Percentiles rank a stretch among this genome's conserved stretches.
Evolutionary conservation across 306 rosid species (phyloP).

Genomic region (Neltuma alba): DNA sequence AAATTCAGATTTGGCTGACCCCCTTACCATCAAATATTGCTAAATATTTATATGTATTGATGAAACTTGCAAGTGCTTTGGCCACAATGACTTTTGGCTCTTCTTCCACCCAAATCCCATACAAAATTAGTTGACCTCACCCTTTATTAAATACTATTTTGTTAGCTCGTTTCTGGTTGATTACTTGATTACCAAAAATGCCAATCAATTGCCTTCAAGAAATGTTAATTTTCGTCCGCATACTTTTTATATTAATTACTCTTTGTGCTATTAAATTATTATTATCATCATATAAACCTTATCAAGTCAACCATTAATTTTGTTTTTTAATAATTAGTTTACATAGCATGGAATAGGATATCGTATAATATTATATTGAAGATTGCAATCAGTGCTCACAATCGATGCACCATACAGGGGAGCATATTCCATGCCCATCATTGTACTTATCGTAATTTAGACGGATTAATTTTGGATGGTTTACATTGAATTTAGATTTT

Average conservation of each 20-base stretch:
- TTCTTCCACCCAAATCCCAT: neutral
- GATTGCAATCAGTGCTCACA: neutral
- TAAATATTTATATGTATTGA: neutral
- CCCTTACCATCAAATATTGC: neutral
- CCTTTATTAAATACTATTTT: neutral
- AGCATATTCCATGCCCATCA: too few species aligned
- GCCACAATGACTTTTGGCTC: neutral
- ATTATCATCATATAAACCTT: neutral
- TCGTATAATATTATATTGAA: neutral
- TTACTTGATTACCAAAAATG: neutral
- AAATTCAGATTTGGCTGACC: neutral
- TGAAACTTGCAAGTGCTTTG: constrained; percentile 5
- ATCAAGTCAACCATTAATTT: neutral
- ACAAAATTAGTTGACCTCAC: neutral
- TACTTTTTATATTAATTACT: neutral
- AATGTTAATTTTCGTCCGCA: neutral
- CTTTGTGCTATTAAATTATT: neutral
- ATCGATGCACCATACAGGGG: neutral
- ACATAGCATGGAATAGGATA: neutral
- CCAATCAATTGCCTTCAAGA: neutral
- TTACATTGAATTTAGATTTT: too few species aligned
- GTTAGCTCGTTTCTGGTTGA: neutral
- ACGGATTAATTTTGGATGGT: too few species aligned
- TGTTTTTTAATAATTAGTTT: neutral
- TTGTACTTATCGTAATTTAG: too few species aligned